Evolutionary conservation across 257 asterid species (phyloP).

Genomic region (Anisodus tanguticus): DNA sequence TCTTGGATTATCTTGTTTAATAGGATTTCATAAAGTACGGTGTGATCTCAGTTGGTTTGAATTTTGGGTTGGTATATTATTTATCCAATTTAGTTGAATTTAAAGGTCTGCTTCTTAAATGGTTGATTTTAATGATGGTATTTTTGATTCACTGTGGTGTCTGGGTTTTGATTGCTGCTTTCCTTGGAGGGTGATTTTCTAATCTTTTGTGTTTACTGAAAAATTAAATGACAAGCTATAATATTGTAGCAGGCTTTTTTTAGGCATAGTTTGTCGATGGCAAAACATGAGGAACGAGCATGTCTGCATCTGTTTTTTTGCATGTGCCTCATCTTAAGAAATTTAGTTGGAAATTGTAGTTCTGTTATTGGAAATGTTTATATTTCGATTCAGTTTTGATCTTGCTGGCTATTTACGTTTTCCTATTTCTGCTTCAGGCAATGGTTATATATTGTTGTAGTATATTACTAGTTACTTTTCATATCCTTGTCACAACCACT

Average conservation of each 20-base stretch:
- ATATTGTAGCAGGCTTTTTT: not conserved
- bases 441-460: not conserved
- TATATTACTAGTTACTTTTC: not conserved
- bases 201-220: not conserved
- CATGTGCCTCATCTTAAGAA: not conserved
- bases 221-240: not conserved
- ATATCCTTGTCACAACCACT: not conserved
- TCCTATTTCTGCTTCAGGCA: constrained; percentile 4
- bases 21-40: not conserved
- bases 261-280: not conserved
- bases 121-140: not conserved
- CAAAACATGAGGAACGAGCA: not conserved
- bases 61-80: not conserved
- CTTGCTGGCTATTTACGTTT: not conserved
- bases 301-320: not conserved
- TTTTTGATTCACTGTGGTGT: not conserved
- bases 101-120: not conserved
- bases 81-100: not conserved
- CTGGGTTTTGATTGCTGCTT: not conserved
- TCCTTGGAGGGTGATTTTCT: not conserved
- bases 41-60: not conserved
- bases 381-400: not conserved
- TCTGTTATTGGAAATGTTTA: not conserved
- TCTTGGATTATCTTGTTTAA: not conserved
- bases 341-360: not conserved